These are phyloP conservation scores for Claviceps sp. DNA, from an alignment of 2,329 filamentous ascomycete genomes.

Conservation along the genomic window DNA sequence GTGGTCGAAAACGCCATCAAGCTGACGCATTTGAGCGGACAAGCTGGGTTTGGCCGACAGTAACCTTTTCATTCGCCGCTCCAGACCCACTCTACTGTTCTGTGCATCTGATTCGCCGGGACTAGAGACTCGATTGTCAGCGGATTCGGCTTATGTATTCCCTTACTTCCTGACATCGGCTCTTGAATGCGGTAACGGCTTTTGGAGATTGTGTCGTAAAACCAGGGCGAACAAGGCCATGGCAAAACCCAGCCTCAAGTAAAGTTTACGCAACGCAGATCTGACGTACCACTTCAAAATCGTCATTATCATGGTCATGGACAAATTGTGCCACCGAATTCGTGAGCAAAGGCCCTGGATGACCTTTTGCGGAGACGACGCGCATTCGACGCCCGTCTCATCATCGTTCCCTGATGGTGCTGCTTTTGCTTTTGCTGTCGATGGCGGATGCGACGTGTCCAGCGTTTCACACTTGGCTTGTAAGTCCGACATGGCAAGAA, in stretches of 20 bases:
- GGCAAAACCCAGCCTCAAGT: neutral
- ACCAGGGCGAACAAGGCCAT: neutral
- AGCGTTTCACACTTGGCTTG: conserved; percentile 15
- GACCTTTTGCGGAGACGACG: conserved; percentile 13
- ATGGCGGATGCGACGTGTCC: conserved; percentile 1
- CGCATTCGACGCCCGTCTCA: neutral
- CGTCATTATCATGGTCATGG: conserved; percentile 27
- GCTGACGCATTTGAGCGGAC: conserved; percentile 17
- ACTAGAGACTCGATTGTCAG: conserved; percentile 9
- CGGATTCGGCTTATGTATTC: neutral
- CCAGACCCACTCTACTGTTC: conserved; percentile 21
- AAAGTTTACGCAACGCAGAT: neutral
- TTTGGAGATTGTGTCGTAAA: neutral
- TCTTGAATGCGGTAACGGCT: neutral
- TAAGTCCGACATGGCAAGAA: conserved; percentile 22
- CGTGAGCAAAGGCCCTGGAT: conserved; percentile 18
- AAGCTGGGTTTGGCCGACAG: conserved; percentile 22
- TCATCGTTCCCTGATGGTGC: neutral
- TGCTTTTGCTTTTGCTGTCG: neutral
- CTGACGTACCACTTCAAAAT: conserved; percentile 23
- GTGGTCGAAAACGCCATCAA: conserved; percentile 10
- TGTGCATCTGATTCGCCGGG: conserved; percentile 22
- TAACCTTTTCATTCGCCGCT: conserved; percentile 19
- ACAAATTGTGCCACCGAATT: conserved; percentile 24
- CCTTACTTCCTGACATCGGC: neutral